phyloP scores from a whole-genome alignment of 78 protist genomes.

The Abeoforma whisleri region DNA sequence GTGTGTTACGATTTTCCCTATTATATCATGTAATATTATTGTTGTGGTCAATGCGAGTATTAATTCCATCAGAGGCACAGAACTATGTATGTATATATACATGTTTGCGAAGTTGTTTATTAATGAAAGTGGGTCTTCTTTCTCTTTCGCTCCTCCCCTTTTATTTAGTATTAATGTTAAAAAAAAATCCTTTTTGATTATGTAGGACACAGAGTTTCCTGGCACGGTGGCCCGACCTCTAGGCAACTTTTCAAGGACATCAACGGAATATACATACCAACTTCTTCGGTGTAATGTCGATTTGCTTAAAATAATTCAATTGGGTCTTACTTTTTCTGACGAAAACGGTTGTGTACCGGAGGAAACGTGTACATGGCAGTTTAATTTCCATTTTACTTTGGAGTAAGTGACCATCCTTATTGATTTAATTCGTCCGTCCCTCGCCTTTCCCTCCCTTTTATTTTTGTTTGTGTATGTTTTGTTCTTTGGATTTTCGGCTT shows the following conservation, averaged over 20 bases:
- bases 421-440: no score
- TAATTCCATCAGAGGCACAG: no score
- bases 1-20: no score
- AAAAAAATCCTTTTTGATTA: no score
- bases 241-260: constrained; percentile 55
- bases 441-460: no score
- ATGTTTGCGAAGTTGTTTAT: no score
- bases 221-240: constrained; percentile 85
- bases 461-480: background rate
- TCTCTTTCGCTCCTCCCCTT: no score
- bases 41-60: no score
- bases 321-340: constrained; percentile 88
- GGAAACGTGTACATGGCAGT: constrained; percentile 90
- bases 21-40: no score
- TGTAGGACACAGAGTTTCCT: constrained; percentile 96
- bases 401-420: constrained; percentile 9
- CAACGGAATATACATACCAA: constrained; percentile 25
- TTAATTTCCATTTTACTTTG: constrained; percentile 84
- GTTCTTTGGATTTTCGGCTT: background rate
- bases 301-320: constrained; percentile 86
- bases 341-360: constrained; percentile 73
- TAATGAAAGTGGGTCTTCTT: no score
- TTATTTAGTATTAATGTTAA: no score
- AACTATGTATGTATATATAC: no score
- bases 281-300: constrained; percentile 71